These are phyloP conservation scores for Tothia fuscella DNA, from an alignment of 2,329 filamentous ascomycete species.

Conservation along the genomic window DNA sequence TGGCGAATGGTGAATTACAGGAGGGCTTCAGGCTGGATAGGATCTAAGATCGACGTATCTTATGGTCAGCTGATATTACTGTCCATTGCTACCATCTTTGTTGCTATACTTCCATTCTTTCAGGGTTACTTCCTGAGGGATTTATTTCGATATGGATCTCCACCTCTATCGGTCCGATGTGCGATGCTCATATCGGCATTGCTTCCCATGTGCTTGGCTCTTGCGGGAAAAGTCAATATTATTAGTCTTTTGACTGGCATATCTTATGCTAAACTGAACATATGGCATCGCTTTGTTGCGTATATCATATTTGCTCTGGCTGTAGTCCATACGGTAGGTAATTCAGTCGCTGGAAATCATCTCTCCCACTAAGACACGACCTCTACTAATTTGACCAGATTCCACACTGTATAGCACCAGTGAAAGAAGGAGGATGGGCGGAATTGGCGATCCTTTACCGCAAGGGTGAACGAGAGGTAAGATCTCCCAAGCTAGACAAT, in stretches of 20 bases:
- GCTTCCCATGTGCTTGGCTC: slow-evolving; percentile 17
- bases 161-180: slow-evolving; percentile 16
- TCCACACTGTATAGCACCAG: slow-evolving; percentile 16
- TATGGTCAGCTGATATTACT: slow-evolving; percentile 14
- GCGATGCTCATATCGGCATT: slow-evolving; percentile 19
- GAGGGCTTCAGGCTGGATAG: slow-evolving; percentile 11
- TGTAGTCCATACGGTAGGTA: slow-evolving; percentile 17
- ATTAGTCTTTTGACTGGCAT: slow-evolving; percentile 20
- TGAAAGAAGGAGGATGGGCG: slow-evolving; percentile 15
- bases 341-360: not conserved
- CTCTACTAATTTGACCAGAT: slow-evolving; percentile 10
- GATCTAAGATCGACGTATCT: slow-evolving; percentile 12
- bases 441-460: slow-evolving; percentile 14
- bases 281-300: slow-evolving; percentile 16
- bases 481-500: not conserved
- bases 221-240: slow-evolving; percentile 21
- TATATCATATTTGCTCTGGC: slow-evolving; percentile 16
- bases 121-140: slow-evolving; percentile 14
- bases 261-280: slow-evolving; percentile 20
- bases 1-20: slow-evolving; percentile 14
- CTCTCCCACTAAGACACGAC: not conserved
- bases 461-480: slow-evolving; percentile 13
- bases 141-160: slow-evolving; percentile 16
- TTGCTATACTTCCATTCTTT: slow-evolving; percentile 14
- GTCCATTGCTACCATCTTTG: slow-evolving; percentile 12